Conservation (phyloP, 2,329 filamentous ascomycete genomes). For the Laburnicola sp. region DNA sequence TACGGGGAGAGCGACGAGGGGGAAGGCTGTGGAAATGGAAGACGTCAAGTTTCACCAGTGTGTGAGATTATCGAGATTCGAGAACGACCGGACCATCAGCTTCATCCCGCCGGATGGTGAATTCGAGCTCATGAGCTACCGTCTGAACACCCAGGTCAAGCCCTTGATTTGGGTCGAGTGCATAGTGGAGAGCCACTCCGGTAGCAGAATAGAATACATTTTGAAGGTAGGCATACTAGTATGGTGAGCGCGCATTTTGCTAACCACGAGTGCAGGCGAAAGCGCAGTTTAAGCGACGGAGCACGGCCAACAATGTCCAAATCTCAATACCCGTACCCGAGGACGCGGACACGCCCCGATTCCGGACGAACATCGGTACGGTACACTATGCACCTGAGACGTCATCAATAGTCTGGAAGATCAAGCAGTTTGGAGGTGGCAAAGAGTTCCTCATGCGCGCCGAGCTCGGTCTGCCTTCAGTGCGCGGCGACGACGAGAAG, state of each 20-base stretch:
- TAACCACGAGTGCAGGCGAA: conserved; percentile 61
- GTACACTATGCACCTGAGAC: conserved; percentile 98
- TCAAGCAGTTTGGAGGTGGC: conserved; percentile 97
- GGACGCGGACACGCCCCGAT: conserved; percentile 92
- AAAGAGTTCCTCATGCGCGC: conserved; percentile 99
- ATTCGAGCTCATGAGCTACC: conserved; percentile 99
- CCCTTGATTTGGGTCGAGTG: conserved; percentile 99
- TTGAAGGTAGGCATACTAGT: conserved; percentile 66
- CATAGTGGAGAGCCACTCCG: conserved; percentile 92
- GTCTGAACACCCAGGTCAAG: conserved; percentile 97
- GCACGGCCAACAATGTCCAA: conserved; percentile 97
- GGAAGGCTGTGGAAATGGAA: conserved; percentile 99
- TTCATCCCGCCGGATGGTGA: conserved; percentile 98
- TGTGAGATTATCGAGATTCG: conserved; percentile 90
- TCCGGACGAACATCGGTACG: conserved; percentile 94
- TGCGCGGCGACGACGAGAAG: conserved; percentile 92
- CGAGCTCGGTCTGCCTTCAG: conserved; percentile 89
- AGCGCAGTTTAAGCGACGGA: conserved; percentile 96
- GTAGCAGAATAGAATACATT: conserved; percentile 97
- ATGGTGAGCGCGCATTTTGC: conserved; percentile 1
- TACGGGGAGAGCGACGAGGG: conserved; percentile 87
- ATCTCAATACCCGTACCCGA: conserved; percentile 97
- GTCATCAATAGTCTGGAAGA: conserved; percentile 98
- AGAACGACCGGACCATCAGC: conserved; percentile 97
- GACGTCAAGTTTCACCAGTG: conserved; percentile 99